phyloP scores from a whole-genome alignment of 305 asterid genomes.

The Plantago rigida region DNA sequence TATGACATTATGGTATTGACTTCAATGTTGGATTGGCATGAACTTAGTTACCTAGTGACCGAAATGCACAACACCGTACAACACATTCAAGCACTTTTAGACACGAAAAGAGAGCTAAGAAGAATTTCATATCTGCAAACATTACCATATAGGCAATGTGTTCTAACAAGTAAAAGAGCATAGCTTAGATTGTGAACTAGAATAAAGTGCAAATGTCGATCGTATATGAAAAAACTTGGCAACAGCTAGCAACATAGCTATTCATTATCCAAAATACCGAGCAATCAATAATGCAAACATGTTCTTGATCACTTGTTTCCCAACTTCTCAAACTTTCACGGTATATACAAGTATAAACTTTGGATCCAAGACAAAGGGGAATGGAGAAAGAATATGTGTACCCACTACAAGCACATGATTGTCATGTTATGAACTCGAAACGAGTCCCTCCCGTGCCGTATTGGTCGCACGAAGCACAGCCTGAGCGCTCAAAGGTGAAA shows the following conservation, averaged over 20 bases:
- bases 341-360: slow-evolving; percentile 62
- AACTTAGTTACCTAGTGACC: background rate
- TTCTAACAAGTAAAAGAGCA: no score
- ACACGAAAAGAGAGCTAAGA: no score
- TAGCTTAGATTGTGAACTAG: no score
- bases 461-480: slow-evolving; percentile 87
- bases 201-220: background rate
- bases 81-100: background rate
- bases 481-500: slow-evolving; percentile 73
- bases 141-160: no score
- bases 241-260: slow-evolving; percentile 25
- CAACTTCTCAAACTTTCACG: slow-evolving; percentile 42
- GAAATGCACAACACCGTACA: background rate
- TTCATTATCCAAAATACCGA: slow-evolving; percentile 24
- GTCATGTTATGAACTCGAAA: slow-evolving; percentile 43
- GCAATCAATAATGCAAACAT: slow-evolving; percentile 31
- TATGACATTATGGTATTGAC: slow-evolving; percentile 23
- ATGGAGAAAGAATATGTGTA: slow-evolving; percentile 23
- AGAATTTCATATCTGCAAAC: no score
- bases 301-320: background rate
- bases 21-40: background rate
- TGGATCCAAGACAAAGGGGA: slow-evolving; percentile 27
- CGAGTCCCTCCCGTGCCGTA: slow-evolving; percentile 48
- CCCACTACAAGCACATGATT: slow-evolving; percentile 21
- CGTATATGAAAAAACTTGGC: background rate